Conservation (phyloP, 805 yeast genomes). For the Phaffomyces antillensis region DNA sequence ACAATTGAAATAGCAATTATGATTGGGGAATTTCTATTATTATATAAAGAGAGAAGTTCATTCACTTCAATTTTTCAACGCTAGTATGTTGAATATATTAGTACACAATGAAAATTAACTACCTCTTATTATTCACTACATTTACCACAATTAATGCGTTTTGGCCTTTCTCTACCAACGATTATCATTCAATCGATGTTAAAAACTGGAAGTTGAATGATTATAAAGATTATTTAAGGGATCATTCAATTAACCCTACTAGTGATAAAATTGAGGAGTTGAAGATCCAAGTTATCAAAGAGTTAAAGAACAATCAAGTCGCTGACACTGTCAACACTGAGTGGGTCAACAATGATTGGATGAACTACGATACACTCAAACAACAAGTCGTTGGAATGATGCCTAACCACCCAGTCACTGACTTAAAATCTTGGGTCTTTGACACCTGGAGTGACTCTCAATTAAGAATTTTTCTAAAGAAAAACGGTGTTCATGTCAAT, state of each 20-base stretch:
- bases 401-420: background rate
- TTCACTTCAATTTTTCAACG: background rate
- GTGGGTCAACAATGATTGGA: too few species aligned
- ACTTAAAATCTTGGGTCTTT: conserved; percentile 34
- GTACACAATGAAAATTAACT: too few species aligned
- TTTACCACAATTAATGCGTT: background rate
- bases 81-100: too few species aligned
- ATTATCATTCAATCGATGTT: conserved; percentile 4
- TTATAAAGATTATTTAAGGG: conserved; percentile 27
- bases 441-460: conserved; percentile 35
- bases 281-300: conserved; percentile 19
- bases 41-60: background rate
- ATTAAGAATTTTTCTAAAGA: conserved; percentile 27
- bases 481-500: conserved; percentile 24
- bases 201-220: conserved; percentile 29
- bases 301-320: background rate
- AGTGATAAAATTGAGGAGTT: conserved; percentile 22
- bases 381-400: too few species aligned
- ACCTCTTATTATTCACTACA: background rate
- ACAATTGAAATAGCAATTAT: conserved; percentile 8
- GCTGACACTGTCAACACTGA: too few species aligned
- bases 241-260: conserved; percentile 20
- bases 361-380: too few species aligned
- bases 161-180: conserved; percentile 2
- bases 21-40: background rate